These are phyloP conservation scores for Neoascochyta sp. DNA, from an alignment of 2,329 filamentous ascomycete genomes.

Conservation along the genomic window DNA sequence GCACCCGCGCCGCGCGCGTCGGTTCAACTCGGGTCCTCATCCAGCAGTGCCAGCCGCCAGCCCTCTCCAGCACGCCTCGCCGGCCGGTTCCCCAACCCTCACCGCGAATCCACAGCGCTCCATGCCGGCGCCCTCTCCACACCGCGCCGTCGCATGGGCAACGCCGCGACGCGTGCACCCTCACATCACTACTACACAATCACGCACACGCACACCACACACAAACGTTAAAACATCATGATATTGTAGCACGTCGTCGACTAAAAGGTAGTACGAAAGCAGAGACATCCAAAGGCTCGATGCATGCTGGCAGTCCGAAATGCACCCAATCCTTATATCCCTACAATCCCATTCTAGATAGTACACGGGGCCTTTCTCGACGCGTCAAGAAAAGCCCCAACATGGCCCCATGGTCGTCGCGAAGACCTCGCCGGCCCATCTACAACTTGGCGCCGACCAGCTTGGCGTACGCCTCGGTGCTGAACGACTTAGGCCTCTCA, in stretches of 20 bases:
- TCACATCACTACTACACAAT: too few species aligned
- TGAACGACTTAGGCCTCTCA: constrained; percentile 98
- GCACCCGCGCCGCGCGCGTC: too few species aligned
- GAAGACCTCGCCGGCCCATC: constrained; percentile 31
- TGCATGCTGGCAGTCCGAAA: constrained; percentile 25
- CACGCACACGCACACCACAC: too few species aligned
- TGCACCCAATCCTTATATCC: constrained; percentile 24
- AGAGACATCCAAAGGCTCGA: constrained; percentile 19
- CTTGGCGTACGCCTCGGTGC: constrained; percentile 94
- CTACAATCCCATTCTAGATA: constrained; percentile 37
- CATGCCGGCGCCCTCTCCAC: too few species aligned
- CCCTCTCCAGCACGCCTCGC: too few species aligned
- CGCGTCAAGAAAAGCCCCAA: constrained; percentile 18
- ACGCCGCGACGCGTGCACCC: too few species aligned
- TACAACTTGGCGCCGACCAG: constrained; percentile 87
- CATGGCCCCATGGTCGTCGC: constrained; percentile 9
- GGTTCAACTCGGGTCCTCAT: too few species aligned
- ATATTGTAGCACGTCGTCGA: constrained; percentile 24
- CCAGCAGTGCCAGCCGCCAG: too few species aligned
- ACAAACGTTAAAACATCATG: constrained; percentile 23
- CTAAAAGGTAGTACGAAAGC: constrained; percentile 30
- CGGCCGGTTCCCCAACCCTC: too few species aligned
- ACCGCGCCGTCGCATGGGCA: too few species aligned
- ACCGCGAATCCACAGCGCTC: too few species aligned
- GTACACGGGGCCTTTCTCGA: constrained; percentile 30